Base-by-base conservation (phyloP, 1,284 basidiomycete genomes). In the Sanghuangporus baumii region DNA sequence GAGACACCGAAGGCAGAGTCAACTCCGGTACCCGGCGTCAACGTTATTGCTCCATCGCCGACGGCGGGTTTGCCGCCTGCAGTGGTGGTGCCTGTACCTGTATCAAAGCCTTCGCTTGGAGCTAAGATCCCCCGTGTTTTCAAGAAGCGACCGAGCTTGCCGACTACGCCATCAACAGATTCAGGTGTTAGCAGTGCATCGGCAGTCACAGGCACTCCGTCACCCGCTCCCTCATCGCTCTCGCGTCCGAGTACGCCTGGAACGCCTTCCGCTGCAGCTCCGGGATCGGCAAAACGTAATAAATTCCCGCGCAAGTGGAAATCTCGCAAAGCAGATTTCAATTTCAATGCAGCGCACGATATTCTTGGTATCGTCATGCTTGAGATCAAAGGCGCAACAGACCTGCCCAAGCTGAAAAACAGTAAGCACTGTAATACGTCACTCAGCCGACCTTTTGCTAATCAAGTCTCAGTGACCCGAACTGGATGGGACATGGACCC, bases 401-500 rank as follows among this genome's bases (percentile, higher is more conserved):
- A 97, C 73, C 76, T 99, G 62, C 96, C 96, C 0, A 83, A 84
- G 68, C 79, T 96, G 70, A 91, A 88, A 73, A 98, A 97, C 70
- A 88, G 91, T 93, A 61, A 68, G 90, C 82, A 12, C 41, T 60
- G 60, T 60, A 38, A 40, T 50, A 34, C n/a, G 37, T 38, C n/a
- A 55, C 48, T 14, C 12, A 31, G 43, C 6, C 41, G 23, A 37
- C 26, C n/a, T 38, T 26, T 46, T 64, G 59, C 60, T 63, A 36
- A 52, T 8, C 20, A 34, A 61, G 12, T 14, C 41, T 2, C 65
- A 91, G 90, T 93, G 83, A 93, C 88, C 2, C 83, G 89, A 2
- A 91, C 85, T 0, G 91, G 91, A 0, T 95, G 88, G 84, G 96
- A 98, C 72, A 98, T 98, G 95, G 95, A 99, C 70, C 95, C 95